Percentiles rank a stretch among this genome's conserved stretches.
These are phyloP conservation scores for Hagleromyces aurorensis DNA, from an alignment of 805 yeast genomes.

Conservation along the genomic window DNA sequence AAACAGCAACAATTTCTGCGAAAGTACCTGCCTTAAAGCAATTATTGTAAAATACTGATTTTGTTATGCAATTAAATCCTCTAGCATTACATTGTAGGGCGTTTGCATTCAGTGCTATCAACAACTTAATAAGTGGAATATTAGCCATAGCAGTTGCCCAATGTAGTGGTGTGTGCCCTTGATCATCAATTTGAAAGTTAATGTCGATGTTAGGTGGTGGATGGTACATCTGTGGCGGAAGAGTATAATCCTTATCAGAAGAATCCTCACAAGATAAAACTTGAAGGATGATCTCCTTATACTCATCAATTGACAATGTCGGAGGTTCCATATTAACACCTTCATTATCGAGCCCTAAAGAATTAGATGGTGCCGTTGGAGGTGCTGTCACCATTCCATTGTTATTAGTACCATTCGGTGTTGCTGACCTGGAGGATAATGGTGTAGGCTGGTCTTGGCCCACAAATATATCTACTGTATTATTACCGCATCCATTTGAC, in stretches of 20 bases:
- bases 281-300: conserved; percentile 26
- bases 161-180: conserved; percentile 74
- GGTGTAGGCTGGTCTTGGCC: conserved; percentile 22
- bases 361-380: conserved; percentile 10
- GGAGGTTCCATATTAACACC: conserved; percentile 4
- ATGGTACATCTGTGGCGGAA: conserved; percentile 35
- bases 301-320: conserved; percentile 17
- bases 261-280: conserved; percentile 28
- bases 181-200: conserved; percentile 64
- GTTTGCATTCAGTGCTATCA: conserved; percentile 52
- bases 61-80: conserved; percentile 66
- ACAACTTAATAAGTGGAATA: conserved; percentile 46
- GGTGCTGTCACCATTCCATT: conserved; percentile 13
- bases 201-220: conserved; percentile 61
- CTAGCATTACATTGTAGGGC: conserved; percentile 43
- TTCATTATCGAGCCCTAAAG: conserved; percentile 1
- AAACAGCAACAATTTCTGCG: conserved; percentile 46
- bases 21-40: conserved; percentile 59
- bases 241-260: conserved; percentile 22
- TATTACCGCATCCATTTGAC: conserved; percentile 33
- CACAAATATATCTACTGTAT: conserved; percentile 20
- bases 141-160: conserved; percentile 84
- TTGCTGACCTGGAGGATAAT: conserved; percentile 18
- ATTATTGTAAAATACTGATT: conserved; percentile 62
- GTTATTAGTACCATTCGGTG: conserved; percentile 10